Base-by-base conservation (phyloP, 345 rosid species). In the Acer saccharum region DNA sequence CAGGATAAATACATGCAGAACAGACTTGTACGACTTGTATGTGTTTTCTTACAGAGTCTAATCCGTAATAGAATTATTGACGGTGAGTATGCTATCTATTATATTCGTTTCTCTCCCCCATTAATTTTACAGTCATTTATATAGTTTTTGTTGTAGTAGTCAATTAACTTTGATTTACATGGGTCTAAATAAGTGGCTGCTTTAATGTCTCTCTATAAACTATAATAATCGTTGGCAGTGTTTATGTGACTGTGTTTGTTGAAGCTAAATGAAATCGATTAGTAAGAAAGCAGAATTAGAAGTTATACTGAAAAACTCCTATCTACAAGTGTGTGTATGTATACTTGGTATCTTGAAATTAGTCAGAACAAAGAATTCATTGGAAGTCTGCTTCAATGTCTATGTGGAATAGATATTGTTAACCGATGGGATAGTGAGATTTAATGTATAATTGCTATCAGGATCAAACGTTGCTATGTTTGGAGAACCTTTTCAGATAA, bases 1-100 rank as follows among this genome's bases (percentile, higher is more conserved):
- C 95, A 97, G 97, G 98, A 97, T 78, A 97, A 91, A 82, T 94
- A 94, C 89, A 93, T 97, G 98, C 98, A 97, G 90, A 97, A 91
- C 87, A 90, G 99, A 85, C 98, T 97, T 60, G 99, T 94, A 44
- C 88, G 99, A 74, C 99, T 97, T 77, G 98, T 97, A 52, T 97
- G 99, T 76, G 98, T 93, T 73, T 97, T 97, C 95, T 86, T 97
- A 71, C 98, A 97, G 86, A 89, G 97, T 82, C 83, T 94, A 81
- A 97, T 97, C 78, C 92, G 97, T 23, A 97, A 97, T 77, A 91
- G 90, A 77, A 92, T 87, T 74, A 93, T 97, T 67, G 95, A 97
- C 77, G 98, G 97, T 94, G 58, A 75, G 89, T 75, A 32, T 54
- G 35, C 17, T 21, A 10, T n/a, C 11, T 61, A 12, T 7, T 29